Conservation (phyloP, 805 yeast genomes). For the Candida tibetensis region DNA sequence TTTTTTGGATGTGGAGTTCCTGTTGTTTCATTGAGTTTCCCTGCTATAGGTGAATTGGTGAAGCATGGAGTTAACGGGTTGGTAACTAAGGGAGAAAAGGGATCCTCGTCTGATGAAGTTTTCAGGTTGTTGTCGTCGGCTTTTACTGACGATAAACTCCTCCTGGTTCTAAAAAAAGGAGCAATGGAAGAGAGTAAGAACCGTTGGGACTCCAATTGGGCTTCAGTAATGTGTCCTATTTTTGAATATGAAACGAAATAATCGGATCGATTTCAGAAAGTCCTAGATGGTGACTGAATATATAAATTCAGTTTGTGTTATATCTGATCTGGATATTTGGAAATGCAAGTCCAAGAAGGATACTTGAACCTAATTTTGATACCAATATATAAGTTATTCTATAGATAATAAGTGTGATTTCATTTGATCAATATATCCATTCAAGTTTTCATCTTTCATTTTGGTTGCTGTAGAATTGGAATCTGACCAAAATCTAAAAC, state of each 20-base stretch:
- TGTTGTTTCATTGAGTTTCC: slow-evolving; percentile 72
- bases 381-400: slow-evolving; percentile 8
- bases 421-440: slow-evolving; percentile 25
- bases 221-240: slow-evolving; percentile 33
- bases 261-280: slow-evolving; percentile 3
- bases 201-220: slow-evolving; percentile 82
- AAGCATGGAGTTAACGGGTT: slow-evolving; percentile 68
- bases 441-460: slow-evolving; percentile 31
- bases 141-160: slow-evolving; percentile 28
- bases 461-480: slow-evolving; percentile 21
- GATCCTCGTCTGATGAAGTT: slow-evolving; percentile 21
- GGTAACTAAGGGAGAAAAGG: slow-evolving; percentile 26
- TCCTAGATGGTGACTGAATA: no score
- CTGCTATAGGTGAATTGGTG: slow-evolving; percentile 78
- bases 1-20: slow-evolving; percentile 96
- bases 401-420: slow-evolving; percentile 1
- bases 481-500: slow-evolving; percentile 49
- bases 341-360: no score
- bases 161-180: slow-evolving; percentile 53
- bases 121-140: slow-evolving; percentile 23
- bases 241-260: slow-evolving; percentile 19
- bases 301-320: no score
- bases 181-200: slow-evolving; percentile 67
- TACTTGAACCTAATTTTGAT: no score
- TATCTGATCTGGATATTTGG: no score